Evolutionary conservation across 2,329 filamentous ascomycete species (phyloP), one percentile per base, ranked within the genome.

Genomic region (Diaporthe vaccinii): DNA sequence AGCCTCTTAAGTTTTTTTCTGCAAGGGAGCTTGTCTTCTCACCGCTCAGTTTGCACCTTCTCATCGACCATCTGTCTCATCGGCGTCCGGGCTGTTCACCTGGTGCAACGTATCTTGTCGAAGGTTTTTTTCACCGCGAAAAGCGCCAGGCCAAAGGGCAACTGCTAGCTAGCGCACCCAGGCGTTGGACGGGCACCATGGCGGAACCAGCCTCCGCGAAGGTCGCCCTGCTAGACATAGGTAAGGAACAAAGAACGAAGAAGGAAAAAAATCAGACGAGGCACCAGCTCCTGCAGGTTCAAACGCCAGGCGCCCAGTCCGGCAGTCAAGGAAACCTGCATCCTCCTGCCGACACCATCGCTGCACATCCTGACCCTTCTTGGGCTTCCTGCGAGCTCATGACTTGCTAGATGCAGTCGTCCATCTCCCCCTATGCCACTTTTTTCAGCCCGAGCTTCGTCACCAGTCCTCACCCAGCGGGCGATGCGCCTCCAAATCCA

Each of bases 141-240:
- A 51, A 74, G 57, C 59, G 59, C 53, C 53, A 62, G 25, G 20
- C 34, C 58, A 4, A 22, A 46, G 25, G 20, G 34, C 58, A 41
- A 31, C 36, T 34, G 25, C 36, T 49, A 41, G 25, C 14, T 71
- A 46, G 69, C 72, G 73, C 74, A 72, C 67, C 53, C 58, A 44
- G 55, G 31, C 51, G 55, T 76, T 62, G 67, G 15, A 61, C 73
- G 61, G 67, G 51, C 49, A 68, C 74, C 76, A 85, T 85, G 84
- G 80, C 82, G 62, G 73, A 76, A 62, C 79, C 77, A 79, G 80
- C 78, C 74, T 79, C 82, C 74, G 78, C 87, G 72, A 87, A 87
- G 80, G 86, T 87, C 49, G 84, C 90, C 79, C 82, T 91, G 79
- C 86, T 91, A 78, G 89, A 91, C 82, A 91, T 91, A 81, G 89